Evolutionary conservation across 2,329 filamentous ascomycete species (phyloP), one percentile per base, ranked within the genome.

Genomic region (Diaporthe helianthi): DNA sequence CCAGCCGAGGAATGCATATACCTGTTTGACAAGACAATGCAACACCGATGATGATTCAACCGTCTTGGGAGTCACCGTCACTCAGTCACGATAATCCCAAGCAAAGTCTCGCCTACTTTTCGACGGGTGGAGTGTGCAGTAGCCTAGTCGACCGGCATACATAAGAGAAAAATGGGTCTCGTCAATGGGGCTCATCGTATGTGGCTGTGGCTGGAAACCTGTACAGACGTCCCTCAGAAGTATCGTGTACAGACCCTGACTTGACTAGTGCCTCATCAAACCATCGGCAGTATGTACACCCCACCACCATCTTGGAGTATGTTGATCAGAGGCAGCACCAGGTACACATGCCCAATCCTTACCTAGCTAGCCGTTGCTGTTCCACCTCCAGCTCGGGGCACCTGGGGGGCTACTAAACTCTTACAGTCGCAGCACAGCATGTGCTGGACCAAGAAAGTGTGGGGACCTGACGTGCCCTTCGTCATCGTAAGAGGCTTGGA

Each of bases 251-350:
- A 26, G 63, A 29, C 33, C n/a, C 24, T 15, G 36, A 51, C n/a
- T n/a, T n/a, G 26, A 58, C 33, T 58, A 58, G 33, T 58, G 33
- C 13, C 22, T 26, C 17, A 41, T 13, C n/a, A 38, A 58, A 26
- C n/a, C n/a, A n/a, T n/a, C n/a, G n/a, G 41, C 33, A 38, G 53
- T 58, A 22, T 52, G 36, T 46, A 58, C 61, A 66, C 67, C 46
- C 63, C 63, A 52, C 68, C 68, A 67, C 63, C 53, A 69, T 22
- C 46, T 67, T 38, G 19, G 12, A 12, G 13, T 15, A 24, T 55
- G 26, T 58, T 49, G 41, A 29, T 26, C 65, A 38, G 26, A 47
- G 31, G 29, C 65, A 58, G 58, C 44, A 36, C 7, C 67, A 52
- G 38, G 60, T 46, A 46, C 10, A 24, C 29, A 54, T 61, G 22